Base-by-base conservation (phyloP, 768 basidiomycete genomes). In the Suillus discolor region DNA sequence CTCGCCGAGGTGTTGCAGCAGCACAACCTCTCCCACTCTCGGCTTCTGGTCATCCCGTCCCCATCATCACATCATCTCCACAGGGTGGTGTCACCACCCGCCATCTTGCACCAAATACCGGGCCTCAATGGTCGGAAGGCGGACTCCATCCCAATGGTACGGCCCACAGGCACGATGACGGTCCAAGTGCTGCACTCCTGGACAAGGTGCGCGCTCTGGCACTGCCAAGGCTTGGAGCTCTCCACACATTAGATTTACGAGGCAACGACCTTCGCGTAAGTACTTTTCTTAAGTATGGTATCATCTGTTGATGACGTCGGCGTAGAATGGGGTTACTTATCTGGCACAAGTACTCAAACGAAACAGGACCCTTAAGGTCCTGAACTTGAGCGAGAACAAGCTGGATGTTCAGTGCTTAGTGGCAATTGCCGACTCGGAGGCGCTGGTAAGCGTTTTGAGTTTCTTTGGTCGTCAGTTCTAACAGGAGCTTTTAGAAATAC, bases 331-430 rank as follows among this genome's bases (percentile, higher is more conserved):
- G 0, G 90, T 98, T 42, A 87, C 86, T 0, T 98, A 97, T 72
- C 87, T 99, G 57, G 91, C 96, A 0, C 96, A 99, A 77, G 97
- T 98, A 0, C 81, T 99, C 68, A 99, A 99, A 74, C 89, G 97
- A 44, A 99, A 99, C 77, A 83, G 96, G 54, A 98, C 97, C 3
- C 81, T 99, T 54, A 97, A 97, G 77, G 90, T 98, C 6, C 83
- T 98, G 31, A 99, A 98, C 75, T 79, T 99, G 61, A 91, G 92
- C 71, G 97, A 99, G 75, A 99, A 99, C 76, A 94, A 92, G 75
- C 85, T 99, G 6, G 97, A 97, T 65, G 85, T 92, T 1, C 80
- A 84, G 11, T 93, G 94, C 62, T 80, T 99, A 12, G 87, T 90
- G 2, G 80, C 84, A 0, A 83, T 99, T 16, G 96, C 95, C 0